phyloP scores from a whole-genome alignment of 306 rosid species.

The Vachellia pachyceras region DNA sequence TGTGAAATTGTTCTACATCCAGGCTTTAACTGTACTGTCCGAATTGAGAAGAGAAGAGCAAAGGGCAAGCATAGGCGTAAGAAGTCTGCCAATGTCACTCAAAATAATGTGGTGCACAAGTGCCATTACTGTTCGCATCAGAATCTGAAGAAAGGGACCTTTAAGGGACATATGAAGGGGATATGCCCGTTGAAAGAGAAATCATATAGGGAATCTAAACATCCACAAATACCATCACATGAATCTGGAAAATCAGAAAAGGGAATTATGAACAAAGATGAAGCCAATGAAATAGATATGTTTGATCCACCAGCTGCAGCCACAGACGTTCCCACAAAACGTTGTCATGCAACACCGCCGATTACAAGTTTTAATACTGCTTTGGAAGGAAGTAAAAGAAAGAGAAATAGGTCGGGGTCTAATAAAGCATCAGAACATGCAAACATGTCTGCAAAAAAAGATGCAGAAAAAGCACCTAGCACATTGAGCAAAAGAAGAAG shows the following conservation, averaged over 20 bases:
- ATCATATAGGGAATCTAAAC: constrained; percentile 38
- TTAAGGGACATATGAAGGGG: constrained; percentile 62
- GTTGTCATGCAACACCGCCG: constrained; percentile 43
- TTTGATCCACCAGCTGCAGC: constrained; percentile 24
- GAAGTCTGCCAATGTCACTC: constrained; percentile 41
- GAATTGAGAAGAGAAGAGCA: constrained; percentile 56
- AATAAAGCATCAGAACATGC: constrained; percentile 50
- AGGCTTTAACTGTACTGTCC: constrained; percentile 69
- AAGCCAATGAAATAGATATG: constrained; percentile 30
- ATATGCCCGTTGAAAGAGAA: constrained; percentile 50
- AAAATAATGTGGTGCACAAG: constrained; percentile 65
- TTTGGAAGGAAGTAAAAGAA: too few relatives aligned
- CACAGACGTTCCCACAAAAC: constrained; percentile 5
- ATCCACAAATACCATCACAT: constrained; percentile 5
- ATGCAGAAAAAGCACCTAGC: constrained; percentile 46
- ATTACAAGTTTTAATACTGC: neutral
- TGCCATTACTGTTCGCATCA: constrained; percentile 70
- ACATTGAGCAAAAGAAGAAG: constrained; percentile 54
- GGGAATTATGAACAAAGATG: constrained; percentile 20
- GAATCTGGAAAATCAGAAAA: constrained; percentile 40
- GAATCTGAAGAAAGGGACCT: constrained; percentile 75
- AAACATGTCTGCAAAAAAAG: constrained; percentile 29
- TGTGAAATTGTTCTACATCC: constrained; percentile 83
- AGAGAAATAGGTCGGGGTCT: constrained; percentile 27
- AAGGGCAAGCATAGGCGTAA: constrained; percentile 47